Percentiles rank a stretch among this genome's conserved stretches.
phyloP scores from a whole-genome alignment of 306 rosid genomes.

The Malus domestica region ASM211411v1 NC_041789.1:30705501-30706000 shows the following conservation, averaged over 20 bases:
- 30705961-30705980: no score
- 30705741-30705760: background rate
- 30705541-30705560: no score
- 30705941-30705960: constrained; percentile 19
- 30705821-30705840: constrained; percentile 77
- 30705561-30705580: no score
- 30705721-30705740: background rate
- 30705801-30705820: constrained; percentile 45
- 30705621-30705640: no score
- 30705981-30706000: no score
- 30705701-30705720: background rate
- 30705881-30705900: constrained; percentile 48
- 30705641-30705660: no score
- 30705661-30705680: fast-evolving
- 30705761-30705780: constrained; percentile 29
- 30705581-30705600: fast-evolving
- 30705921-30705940: constrained; percentile 60
- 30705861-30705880: constrained; percentile 42
- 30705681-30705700: fast-evolving
- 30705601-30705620: fast-evolving
- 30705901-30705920: constrained; percentile 60
- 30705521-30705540: no score
- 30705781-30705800: constrained; percentile 28
- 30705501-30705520: background rate
- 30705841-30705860: constrained; percentile 35